Percentiles rank a stretch among this genome's conserved stretches.
Conservation (phyloP, 2,329 filamentous ascomycete genomes). For the Aureobasidium sp. region DNA sequence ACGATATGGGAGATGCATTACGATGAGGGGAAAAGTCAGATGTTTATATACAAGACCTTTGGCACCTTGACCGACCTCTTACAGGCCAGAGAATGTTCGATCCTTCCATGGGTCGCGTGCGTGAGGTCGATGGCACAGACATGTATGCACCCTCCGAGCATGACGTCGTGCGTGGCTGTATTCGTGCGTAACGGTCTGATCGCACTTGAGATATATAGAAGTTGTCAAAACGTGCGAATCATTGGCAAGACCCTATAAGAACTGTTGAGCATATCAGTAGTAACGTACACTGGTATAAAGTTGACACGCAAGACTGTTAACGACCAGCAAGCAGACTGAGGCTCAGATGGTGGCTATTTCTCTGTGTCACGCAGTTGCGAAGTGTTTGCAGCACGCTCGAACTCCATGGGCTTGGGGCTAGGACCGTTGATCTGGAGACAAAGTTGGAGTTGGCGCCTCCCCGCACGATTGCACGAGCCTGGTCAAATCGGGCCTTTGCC, state of each 20-base stretch:
- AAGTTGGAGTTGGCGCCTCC: not conserved
- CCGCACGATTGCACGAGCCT: not conserved
- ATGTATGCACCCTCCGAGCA: not conserved
- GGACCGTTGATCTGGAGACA: constrained; percentile 2
- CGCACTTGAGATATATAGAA: not conserved
- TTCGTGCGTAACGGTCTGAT: not conserved
- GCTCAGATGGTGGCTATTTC: too few relatives aligned
- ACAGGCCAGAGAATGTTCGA: not conserved
- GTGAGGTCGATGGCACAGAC: not conserved
- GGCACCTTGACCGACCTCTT: not conserved
- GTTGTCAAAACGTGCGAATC: not conserved
- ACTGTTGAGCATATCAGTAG: not conserved
- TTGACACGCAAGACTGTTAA: too few relatives aligned
- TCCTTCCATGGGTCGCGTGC: not conserved
- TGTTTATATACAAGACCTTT: not conserved
- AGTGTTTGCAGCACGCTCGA: not conserved
- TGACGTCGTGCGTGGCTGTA: constrained; percentile 7
- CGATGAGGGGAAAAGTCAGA: constrained; percentile 1
- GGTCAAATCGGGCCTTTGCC: not conserved
- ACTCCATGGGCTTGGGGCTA: not conserved
- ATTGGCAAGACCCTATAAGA: not conserved
- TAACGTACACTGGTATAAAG: too few relatives aligned
- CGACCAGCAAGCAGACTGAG: not conserved
- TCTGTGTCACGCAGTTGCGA: too few relatives aligned
- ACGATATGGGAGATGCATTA: not conserved